A percentile compares a stretch with the other conserved stretches of the same genome.
phyloP scores from a whole-genome alignment of 257 asterid species.

The Solanum appendiculatum region DNA sequence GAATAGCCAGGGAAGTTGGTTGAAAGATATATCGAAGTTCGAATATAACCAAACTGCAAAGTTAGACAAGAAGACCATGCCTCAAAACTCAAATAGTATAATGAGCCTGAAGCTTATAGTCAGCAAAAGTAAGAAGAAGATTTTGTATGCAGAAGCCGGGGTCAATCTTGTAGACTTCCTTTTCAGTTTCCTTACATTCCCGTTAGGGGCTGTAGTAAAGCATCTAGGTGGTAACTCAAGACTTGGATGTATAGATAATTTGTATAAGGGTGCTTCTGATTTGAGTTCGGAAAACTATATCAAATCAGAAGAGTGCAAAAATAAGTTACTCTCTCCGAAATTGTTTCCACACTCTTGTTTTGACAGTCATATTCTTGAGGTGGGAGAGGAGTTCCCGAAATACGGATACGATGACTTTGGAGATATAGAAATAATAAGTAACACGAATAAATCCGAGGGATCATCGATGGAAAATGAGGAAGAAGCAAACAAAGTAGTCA shows the following conservation, averaged over 20 bases:
- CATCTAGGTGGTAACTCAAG: background rate
- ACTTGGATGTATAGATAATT: conserved; percentile 3
- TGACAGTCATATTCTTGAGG: background rate
- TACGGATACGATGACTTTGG: background rate
- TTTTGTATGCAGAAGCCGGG: conserved; percentile 3
- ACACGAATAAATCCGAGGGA: background rate
- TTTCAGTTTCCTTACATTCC: background rate
- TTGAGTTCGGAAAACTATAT: background rate
- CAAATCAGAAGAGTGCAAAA: background rate
- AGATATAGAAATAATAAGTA: background rate
- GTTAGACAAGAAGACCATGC: background rate
- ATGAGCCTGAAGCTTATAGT: conserved; percentile 9
- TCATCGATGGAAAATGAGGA: background rate
- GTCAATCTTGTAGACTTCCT: conserved; percentile 1
- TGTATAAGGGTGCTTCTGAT: background rate
- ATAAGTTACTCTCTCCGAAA: background rate
- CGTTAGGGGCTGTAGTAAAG: background rate
- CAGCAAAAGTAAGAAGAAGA: background rate
- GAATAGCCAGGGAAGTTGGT: background rate
- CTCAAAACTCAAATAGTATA: background rate
- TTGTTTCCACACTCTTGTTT: background rate
- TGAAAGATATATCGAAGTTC: background rate
- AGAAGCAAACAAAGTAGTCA: background rate
- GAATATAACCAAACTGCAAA: background rate
- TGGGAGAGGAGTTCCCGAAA: background rate